phyloP scores from a whole-genome alignment of 306 rosid species.

The Lupinus albus region DNA sequence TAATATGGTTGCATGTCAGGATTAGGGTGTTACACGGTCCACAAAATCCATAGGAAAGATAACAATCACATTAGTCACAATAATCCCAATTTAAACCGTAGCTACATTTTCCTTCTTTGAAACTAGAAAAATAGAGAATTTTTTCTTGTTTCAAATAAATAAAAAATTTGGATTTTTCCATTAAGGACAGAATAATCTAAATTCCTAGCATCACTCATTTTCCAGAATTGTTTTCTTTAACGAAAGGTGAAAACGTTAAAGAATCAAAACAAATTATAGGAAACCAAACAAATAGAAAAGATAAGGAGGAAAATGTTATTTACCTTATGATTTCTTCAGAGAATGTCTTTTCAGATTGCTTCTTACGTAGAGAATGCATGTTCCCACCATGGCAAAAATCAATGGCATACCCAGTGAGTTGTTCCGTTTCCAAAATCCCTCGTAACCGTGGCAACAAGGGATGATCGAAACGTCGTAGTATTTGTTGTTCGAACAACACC shows the following conservation, averaged over 20 bases:
- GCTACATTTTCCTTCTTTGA: too few species aligned
- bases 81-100: too few species aligned
- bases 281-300: not conserved
- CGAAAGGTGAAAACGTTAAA: not conserved
- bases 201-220: not conserved
- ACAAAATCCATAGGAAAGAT: too few species aligned
- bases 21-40: too few species aligned
- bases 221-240: not conserved
- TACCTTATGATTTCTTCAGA: slow-evolving; percentile 79
- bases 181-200: not conserved
- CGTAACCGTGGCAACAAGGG: slow-evolving; percentile 68
- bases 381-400: slow-evolving; percentile 86
- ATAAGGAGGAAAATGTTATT: not conserved
- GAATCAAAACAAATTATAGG: not conserved
- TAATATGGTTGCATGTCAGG: too few species aligned
- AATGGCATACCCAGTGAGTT: slow-evolving; percentile 65
- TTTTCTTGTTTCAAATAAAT: too few species aligned
- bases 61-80: too few species aligned
- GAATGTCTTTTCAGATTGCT: slow-evolving; percentile 70
- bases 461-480: slow-evolving; percentile 64
- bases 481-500: slow-evolving; percentile 72
- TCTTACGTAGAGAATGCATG: slow-evolving; percentile 65
- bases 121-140: too few species aligned
- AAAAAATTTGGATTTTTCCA: too few species aligned
- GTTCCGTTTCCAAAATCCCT: slow-evolving; percentile 63